Evolutionary conservation across 2,329 filamentous ascomycete species (phyloP), one percentile per base, ranked within the genome.

Genomic region (Microcyclospora tardicrescens): DNA sequence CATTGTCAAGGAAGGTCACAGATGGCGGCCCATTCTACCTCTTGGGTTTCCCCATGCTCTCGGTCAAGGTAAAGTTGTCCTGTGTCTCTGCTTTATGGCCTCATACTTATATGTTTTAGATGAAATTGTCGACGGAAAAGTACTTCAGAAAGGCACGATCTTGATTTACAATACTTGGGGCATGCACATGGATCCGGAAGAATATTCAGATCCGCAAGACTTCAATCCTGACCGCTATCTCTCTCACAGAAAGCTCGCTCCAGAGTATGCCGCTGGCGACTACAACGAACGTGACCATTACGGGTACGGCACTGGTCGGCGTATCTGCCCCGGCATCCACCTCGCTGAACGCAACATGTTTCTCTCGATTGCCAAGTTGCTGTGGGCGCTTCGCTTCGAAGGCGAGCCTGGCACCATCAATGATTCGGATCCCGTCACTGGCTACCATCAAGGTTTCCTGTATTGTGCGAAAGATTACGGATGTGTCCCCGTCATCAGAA

Each of bases 311-410:
- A 62, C 61, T 8, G 69, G 69, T 0, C 58, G 69, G 6, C 59
- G 69, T 6, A 60, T 66, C 24, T 72, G 69, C 43, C 61, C 62
- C 2, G 69, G 70, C 0, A 64, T 71, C 45, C 70, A 76, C 37
- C 61, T 76, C 1, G 53, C 50, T 2, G 42, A 44, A 70, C 64
- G 69, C 0, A 72, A 64, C 0, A 58, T 75, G 32, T 64, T 56
- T 44, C 48, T 58, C 15, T 56, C 55, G 6, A 43, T 60, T 24
- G 49, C 53, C 13, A 54, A 55, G 33, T 16, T 62, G 15, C 48
- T 78, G 0, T 78, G 73, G 73, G 72, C 62, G 0, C 19, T 24
- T 24, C 19, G 19, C 19, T 75, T 75, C 16, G 40, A 52, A 5
- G 53, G 55, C 16, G 27, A 37, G 13, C 40, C 52, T 10, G 36